phyloP scores from a whole-genome alignment of 2,329 filamentous ascomycete genomes.

The Sphaerulina vaccinii region DNA sequence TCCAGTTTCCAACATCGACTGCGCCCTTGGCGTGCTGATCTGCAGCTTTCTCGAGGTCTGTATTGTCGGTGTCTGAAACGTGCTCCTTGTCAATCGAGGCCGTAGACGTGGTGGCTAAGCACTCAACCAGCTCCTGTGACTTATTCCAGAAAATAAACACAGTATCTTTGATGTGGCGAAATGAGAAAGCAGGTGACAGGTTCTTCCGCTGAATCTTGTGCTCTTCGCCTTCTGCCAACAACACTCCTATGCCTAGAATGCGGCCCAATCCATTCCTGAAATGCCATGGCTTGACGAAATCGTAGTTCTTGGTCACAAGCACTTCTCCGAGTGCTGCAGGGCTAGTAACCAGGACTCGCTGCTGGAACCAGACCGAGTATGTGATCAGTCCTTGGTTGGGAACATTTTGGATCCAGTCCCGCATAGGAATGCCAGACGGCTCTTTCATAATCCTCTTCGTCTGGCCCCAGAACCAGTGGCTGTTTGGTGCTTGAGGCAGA shows the following conservation, averaged over 20 bases:
- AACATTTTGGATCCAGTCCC: slow-evolving; percentile 53
- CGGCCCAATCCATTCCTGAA: slow-evolving; percentile 57
- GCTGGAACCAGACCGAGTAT: slow-evolving; percentile 49
- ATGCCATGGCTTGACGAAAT: slow-evolving; percentile 50
- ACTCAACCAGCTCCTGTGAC: slow-evolving; percentile 42
- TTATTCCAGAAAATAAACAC: slow-evolving; percentile 52
- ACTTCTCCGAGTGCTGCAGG: slow-evolving; percentile 52
- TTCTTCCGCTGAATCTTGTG: slow-evolving; percentile 64
- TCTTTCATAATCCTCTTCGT: slow-evolving; percentile 44
- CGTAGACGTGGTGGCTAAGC: slow-evolving; percentile 37
- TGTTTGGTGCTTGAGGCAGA: slow-evolving; percentile 44
- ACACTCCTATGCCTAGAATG: slow-evolving; percentile 67
- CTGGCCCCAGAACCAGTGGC: slow-evolving; percentile 43
- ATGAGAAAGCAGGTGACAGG: slow-evolving; percentile 52
- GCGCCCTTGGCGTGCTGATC: slow-evolving; percentile 36
- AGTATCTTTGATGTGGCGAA: slow-evolving; percentile 52
- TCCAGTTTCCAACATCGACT: slow-evolving; percentile 48
- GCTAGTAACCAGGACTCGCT: slow-evolving; percentile 47
- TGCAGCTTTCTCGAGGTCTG: slow-evolving; percentile 29
- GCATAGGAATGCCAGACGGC: slow-evolving; percentile 45
- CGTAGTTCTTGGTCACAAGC: slow-evolving; percentile 51
- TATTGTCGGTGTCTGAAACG: slow-evolving; percentile 17
- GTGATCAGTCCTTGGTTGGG: slow-evolving; percentile 57
- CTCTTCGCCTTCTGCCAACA: slow-evolving; percentile 86
- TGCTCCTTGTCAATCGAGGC: slow-evolving; percentile 14